Evolutionary conservation across 257 asterid species (phyloP).

Genomic region (Solanum paucissectum): DNA sequence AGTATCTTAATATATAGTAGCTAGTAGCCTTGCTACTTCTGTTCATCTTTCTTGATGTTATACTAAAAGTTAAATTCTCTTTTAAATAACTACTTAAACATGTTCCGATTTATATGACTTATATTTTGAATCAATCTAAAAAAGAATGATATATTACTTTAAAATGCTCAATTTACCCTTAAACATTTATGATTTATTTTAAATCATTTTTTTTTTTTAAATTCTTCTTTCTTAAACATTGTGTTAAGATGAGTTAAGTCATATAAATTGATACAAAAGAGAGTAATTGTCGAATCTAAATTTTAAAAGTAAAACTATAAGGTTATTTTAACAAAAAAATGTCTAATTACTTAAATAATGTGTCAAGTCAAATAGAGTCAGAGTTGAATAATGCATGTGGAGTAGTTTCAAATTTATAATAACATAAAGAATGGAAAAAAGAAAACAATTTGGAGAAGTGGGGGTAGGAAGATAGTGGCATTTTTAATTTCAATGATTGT

Average conservation of each 20-base stretch:
- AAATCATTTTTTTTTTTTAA: too few species aligned
- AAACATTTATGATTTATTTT: too few species aligned
- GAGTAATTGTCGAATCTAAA: not conserved
- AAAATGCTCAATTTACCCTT: too few species aligned
- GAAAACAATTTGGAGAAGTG: not conserved
- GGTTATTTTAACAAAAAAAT: too few species aligned
- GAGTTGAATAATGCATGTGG: not conserved
- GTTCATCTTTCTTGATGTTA: not conserved
- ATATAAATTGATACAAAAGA: too few species aligned
- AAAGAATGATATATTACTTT: too few species aligned
- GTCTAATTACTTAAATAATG: not conserved
- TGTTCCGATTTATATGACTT: not conserved
- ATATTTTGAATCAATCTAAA: not conserved
- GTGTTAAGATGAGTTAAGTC: too few species aligned
- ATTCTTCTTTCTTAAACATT: too few species aligned
- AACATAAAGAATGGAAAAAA: not conserved
- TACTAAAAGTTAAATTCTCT: not conserved
- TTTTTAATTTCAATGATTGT: slow-evolving; percentile 12
- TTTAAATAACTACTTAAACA: too few species aligned
- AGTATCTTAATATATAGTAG: not conserved
- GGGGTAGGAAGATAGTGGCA: not conserved
- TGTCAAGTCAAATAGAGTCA: not conserved
- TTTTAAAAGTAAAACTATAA: not conserved
- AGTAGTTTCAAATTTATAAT: not conserved
- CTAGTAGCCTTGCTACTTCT: not conserved